phyloP scores from a whole-genome alignment of 1,284 basidiomycete genomes.

The Uromyces viciae-fabae region DNA sequence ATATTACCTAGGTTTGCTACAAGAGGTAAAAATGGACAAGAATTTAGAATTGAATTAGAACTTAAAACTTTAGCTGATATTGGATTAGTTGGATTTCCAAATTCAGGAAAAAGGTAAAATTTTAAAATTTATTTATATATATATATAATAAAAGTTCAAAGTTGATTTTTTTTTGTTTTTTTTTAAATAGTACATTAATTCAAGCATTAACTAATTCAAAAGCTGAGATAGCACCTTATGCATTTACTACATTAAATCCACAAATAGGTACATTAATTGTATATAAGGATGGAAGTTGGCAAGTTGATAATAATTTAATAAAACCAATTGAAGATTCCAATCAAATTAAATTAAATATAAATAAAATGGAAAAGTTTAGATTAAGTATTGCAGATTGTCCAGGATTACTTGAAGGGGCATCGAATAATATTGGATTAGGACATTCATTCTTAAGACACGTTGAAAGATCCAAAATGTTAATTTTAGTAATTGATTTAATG shows the following conservation, averaged over 20 bases:
- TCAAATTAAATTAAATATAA: slow-evolving; percentile 38
- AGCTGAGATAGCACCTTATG: slow-evolving; percentile 83
- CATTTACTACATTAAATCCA: slow-evolving; percentile 92
- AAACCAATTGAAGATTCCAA: slow-evolving; percentile 13
- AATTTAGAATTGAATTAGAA: slow-evolving; percentile 79
- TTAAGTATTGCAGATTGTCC: slow-evolving; percentile 98
- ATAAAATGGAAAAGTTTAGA: slow-evolving; percentile 65
- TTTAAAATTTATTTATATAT: too few species aligned
- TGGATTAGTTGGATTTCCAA: slow-evolving; percentile 91
- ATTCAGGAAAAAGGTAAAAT: slow-evolving; percentile 66
- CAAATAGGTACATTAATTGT: slow-evolving; percentile 84
- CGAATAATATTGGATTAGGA: slow-evolving; percentile 84
- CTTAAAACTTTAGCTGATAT: slow-evolving; percentile 91
- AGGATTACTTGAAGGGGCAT: slow-evolving; percentile 78
- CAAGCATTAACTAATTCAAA: slow-evolving; percentile 81
- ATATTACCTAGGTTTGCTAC: slow-evolving; percentile 57
- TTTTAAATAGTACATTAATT: slow-evolving; percentile 65
- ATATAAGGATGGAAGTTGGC: slow-evolving; percentile 71
- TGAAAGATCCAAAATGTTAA: slow-evolving; percentile 82
- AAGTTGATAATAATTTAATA: slow-evolving; percentile 52
- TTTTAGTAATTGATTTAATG: slow-evolving; percentile 86
- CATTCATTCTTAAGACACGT: slow-evolving; percentile 90
- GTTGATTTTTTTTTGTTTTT: too few species aligned
- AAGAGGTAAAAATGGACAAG: slow-evolving; percentile 71
- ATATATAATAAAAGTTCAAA: too few species aligned